Evolutionary conservation across 805 yeast species (phyloP).

Genomic region (Cyberlindnera euphorbiae): DNA sequence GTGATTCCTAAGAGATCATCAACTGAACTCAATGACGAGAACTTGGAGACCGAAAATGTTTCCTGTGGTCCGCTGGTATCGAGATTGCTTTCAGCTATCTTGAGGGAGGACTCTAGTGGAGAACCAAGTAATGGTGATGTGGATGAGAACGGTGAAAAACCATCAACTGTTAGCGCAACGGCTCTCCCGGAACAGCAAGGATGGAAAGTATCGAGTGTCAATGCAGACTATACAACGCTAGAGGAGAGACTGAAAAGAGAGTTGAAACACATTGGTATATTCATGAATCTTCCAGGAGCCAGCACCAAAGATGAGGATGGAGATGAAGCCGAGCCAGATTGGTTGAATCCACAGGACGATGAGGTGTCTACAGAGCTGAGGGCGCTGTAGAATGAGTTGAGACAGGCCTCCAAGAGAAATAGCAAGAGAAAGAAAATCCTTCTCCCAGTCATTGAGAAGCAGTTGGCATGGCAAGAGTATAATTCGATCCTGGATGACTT

Average conservation of each 20-base stretch:
- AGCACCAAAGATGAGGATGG: constrained; percentile 18
- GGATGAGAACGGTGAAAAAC: constrained; percentile 21
- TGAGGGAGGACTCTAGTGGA: constrained; percentile 47
- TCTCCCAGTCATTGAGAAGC: constrained; percentile 75
- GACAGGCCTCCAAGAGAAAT: constrained; percentile 56
- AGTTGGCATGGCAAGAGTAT: constrained; percentile 93
- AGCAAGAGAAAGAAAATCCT: constrained; percentile 60
- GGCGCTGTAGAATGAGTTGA: constrained; percentile 61
- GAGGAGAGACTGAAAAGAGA: constrained; percentile 89
- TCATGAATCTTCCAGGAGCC: constrained; percentile 47
- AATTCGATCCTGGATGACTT: constrained; percentile 84
- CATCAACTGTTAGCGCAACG: constrained; percentile 11
- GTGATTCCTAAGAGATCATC: constrained; percentile 55
- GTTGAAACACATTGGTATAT: constrained; percentile 83
- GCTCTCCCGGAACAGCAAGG: constrained; percentile 39
- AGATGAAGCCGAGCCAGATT: constrained; percentile 37
- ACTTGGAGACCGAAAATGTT: constrained; percentile 64
- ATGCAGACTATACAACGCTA: constrained; percentile 67
- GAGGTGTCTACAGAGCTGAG: constrained; percentile 86
- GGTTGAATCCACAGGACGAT: constrained; percentile 89
- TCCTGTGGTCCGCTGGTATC: constrained; percentile 91
- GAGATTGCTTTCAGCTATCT: constrained; percentile 74
- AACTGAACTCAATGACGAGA: constrained; percentile 52
- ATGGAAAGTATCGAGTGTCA: constrained; percentile 41
- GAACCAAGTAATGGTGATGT: constrained; percentile 25